Conservation (phyloP, 139 green algal genomes). For the Chlamydomonas urium region DNA sequence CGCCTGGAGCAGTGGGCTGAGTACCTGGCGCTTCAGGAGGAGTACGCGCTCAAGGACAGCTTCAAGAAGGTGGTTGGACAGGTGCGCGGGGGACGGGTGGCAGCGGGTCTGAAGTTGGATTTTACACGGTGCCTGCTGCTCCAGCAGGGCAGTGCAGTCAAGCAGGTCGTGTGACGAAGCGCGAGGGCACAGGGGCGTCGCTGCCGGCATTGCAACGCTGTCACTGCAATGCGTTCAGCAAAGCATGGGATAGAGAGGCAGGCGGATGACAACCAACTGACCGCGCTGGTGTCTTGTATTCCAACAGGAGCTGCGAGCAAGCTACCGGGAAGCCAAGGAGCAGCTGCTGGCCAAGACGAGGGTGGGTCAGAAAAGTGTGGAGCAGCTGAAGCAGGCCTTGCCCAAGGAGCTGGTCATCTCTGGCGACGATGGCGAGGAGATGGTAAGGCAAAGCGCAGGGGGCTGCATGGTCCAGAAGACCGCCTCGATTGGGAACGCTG, state of each 20-base stretch:
- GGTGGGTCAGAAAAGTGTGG: background rate
- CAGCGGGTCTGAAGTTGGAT: too few relatives aligned
- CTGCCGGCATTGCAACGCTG: too few relatives aligned
- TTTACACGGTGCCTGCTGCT: too few relatives aligned
- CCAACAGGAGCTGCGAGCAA: conserved; percentile 20
- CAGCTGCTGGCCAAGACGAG: background rate
- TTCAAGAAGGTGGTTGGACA: conserved; percentile 17
- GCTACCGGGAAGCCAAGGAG: conserved; percentile 14
- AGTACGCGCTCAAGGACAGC: conserved; percentile 44
- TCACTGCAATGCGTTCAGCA: too few relatives aligned
- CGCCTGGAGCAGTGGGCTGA: conserved; percentile 57
- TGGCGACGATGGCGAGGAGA: background rate
- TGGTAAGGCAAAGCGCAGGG: too few relatives aligned
- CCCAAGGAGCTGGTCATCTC: conserved; percentile 18
- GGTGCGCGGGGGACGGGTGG: background rate
- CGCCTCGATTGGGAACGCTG: too few relatives aligned
- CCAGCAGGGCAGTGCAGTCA: too few relatives aligned
- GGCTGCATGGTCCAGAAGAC: too few relatives aligned
- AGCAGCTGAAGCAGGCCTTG: conserved; percentile 5
- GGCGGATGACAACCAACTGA: too few relatives aligned
- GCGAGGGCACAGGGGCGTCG: too few relatives aligned
- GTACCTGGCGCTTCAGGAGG: conserved; percentile 52
- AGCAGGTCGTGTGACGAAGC: too few relatives aligned
- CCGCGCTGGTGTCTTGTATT: background rate
- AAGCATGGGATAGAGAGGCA: too few relatives aligned